Evolutionary conservation across 2,329 filamentous ascomycete genomes (phyloP).

Genomic region (Talaromyces albobiverticillius): DNA sequence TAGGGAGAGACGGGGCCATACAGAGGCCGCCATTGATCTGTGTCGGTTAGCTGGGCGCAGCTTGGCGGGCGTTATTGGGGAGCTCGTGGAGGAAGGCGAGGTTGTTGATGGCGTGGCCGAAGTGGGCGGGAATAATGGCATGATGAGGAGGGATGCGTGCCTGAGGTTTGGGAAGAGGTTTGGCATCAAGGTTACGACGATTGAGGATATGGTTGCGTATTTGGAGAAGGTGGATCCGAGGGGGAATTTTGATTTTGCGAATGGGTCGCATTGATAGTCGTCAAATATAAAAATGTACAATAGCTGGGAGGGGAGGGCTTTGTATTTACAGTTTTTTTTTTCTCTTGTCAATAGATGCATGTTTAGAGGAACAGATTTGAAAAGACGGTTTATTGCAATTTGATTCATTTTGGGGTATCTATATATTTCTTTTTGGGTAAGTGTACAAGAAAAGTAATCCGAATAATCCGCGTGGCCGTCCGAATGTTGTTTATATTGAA

Average conservation of each 20-base stretch:
- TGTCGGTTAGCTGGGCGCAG: conserved; percentile 79
- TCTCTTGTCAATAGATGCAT: not conserved
- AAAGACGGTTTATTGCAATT: not conserved
- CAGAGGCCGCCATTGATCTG: conserved; percentile 89
- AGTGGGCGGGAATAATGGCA: conserved; percentile 64
- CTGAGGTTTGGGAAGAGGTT: conserved; percentile 82
- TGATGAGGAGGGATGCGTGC: conserved; percentile 89
- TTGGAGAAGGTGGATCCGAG: conserved; percentile 67
- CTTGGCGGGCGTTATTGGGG: conserved; percentile 76
- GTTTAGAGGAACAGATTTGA: too few relatives aligned
- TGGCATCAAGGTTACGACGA: conserved; percentile 91
- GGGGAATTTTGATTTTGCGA: conserved; percentile 19
- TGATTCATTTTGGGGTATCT: conserved; percentile 17
- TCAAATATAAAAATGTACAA: not conserved
- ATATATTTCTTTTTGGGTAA: conserved; percentile 4
- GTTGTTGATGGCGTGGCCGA: conserved; percentile 67
- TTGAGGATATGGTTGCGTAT: conserved; percentile 81
- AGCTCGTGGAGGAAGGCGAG: conserved; percentile 83
- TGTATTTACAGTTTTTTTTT: not conserved
- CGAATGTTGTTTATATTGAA: not conserved
- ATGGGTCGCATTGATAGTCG: too few relatives aligned
- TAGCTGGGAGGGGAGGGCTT: too few relatives aligned
- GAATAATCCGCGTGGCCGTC: not conserved
- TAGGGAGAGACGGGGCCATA: conserved; percentile 76
- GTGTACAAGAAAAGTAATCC: not conserved